These are phyloP conservation scores for Trichoderma breve DNA, from an alignment of 2,329 filamentous ascomycete genomes.

Conservation along the genomic window DNA sequence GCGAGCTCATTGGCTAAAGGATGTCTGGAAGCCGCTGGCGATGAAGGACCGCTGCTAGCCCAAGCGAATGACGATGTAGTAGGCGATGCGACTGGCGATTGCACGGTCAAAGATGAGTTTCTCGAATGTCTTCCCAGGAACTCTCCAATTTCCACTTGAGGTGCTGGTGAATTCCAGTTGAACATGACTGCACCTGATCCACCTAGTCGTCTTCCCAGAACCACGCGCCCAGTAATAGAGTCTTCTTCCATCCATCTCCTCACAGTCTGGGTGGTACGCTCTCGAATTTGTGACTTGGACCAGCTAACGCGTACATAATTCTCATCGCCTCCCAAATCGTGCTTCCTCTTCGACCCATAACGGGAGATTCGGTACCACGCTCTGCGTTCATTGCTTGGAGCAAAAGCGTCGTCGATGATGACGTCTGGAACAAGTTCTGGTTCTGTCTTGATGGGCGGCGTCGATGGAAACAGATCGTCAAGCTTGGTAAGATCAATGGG, in stretches of 20 bases:
- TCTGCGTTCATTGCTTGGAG: constrained; percentile 56
- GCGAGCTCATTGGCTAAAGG: constrained; percentile 7
- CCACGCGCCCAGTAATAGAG: constrained; percentile 52
- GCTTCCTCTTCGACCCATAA: constrained; percentile 55
- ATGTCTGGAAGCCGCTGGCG: constrained; percentile 17
- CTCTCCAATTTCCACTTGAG: constrained; percentile 47
- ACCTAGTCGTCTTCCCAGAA: constrained; percentile 38
- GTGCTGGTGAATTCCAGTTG: constrained; percentile 58
- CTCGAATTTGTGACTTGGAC: constrained; percentile 52
- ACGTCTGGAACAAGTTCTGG: constrained; percentile 44
- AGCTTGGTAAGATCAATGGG: constrained; percentile 37
- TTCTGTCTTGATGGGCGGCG: constrained; percentile 27
- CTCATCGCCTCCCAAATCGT: constrained; percentile 57
- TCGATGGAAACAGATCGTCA: constrained; percentile 34
- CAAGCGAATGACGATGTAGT: constrained; percentile 32
- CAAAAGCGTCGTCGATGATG: constrained; percentile 52
- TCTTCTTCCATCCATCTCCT: constrained; percentile 66
- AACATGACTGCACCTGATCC: constrained; percentile 52
- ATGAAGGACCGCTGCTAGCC: constrained; percentile 19
- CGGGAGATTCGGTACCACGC: constrained; percentile 65
- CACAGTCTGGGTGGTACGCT: constrained; percentile 57
- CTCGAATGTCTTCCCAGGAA: constrained; percentile 30
- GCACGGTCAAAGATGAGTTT: constrained; percentile 28
- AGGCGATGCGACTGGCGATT: constrained; percentile 28
- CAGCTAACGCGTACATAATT: constrained; percentile 60